These are phyloP conservation scores for Mycena pura DNA, from an alignment of 768 basidiomycete species.

Conservation along the genomic window DNA sequence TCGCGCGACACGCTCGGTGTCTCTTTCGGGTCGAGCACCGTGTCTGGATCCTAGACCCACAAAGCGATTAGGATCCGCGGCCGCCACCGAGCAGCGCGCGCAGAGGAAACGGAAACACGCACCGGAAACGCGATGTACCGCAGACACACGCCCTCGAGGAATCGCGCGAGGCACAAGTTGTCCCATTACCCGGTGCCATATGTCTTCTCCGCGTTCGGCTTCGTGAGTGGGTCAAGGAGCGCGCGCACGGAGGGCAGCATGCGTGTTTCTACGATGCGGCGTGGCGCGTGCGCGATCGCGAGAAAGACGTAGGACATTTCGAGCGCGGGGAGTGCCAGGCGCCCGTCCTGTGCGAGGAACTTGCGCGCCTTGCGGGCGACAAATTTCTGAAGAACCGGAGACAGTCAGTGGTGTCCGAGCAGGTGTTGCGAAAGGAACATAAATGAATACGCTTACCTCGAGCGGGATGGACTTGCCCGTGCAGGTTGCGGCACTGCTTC, in stretches of 20 bases:
- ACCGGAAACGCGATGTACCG: conserved; percentile 90
- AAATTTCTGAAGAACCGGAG: too few species aligned
- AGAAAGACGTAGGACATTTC: conserved; percentile 87
- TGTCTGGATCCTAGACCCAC: conserved; percentile 78
- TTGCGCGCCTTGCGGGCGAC: conserved; percentile 88
- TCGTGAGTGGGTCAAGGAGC: conserved; percentile 50
- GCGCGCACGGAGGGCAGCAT: conserved; percentile 75
- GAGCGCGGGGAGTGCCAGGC: conserved; percentile 79
- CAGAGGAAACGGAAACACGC: conserved; percentile 33
- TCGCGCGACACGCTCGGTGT: conserved; percentile 44
- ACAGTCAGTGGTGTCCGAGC: background rate
- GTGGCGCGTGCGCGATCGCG: conserved; percentile 78
- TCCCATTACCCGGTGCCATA: conserved; percentile 75
- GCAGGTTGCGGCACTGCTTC: conserved; percentile 73
- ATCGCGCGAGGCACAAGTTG: conserved; percentile 81
- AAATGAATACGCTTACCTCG: conserved; percentile 47
- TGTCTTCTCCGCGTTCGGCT: conserved; percentile 35
- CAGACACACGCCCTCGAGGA: conserved; percentile 84
- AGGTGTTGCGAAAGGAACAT: background rate
- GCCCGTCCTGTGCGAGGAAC: conserved; percentile 71
- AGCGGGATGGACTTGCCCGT: conserved; percentile 69
- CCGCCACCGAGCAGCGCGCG: background rate
- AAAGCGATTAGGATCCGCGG: background rate
- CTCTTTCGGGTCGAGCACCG: conserved; percentile 51
- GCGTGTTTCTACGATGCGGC: conserved; percentile 56